Evolutionary conservation across 306 rosid genomes (phyloP).

Genomic region (Carpinus viminea): DNA sequence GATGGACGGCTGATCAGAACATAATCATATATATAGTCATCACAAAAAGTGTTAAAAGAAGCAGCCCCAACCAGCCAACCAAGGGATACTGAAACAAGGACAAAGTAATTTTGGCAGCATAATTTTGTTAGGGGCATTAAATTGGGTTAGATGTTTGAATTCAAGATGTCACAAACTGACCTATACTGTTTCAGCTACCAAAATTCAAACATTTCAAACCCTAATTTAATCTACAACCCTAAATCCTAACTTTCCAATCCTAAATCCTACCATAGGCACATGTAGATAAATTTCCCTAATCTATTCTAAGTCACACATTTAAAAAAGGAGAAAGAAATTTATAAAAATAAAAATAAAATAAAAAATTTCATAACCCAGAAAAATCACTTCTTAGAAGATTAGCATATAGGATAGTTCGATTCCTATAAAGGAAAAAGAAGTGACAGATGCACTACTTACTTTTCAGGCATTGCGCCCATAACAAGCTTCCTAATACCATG

Average conservation of each 20-base stretch:
- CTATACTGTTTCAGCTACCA: background rate
- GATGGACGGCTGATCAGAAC: constrained; percentile 25
- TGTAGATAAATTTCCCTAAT: background rate
- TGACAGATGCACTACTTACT: constrained; percentile 50
- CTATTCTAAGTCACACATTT: no score
- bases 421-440: constrained; percentile 15
- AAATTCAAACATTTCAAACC: background rate
- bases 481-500: constrained; percentile 71
- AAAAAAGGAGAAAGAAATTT: background rate
- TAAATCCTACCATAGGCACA: background rate
- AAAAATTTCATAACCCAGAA: background rate
- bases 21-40: constrained; percentile 18
- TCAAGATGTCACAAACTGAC: no score
- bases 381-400: background rate
- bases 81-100: background rate
- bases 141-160: no score
- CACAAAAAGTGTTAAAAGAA: constrained; percentile 1
- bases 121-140: no score
- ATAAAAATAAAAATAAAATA: no score
- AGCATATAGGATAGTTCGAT: background rate
- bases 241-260: background rate
- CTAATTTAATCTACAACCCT: background rate
- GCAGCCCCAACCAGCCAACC: background rate
- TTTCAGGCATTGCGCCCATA: constrained; percentile 66
- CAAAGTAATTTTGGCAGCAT: background rate